Evolutionary conservation across 257 asterid genomes (phyloP).

Genomic region (Perilla frutescens): DNA sequence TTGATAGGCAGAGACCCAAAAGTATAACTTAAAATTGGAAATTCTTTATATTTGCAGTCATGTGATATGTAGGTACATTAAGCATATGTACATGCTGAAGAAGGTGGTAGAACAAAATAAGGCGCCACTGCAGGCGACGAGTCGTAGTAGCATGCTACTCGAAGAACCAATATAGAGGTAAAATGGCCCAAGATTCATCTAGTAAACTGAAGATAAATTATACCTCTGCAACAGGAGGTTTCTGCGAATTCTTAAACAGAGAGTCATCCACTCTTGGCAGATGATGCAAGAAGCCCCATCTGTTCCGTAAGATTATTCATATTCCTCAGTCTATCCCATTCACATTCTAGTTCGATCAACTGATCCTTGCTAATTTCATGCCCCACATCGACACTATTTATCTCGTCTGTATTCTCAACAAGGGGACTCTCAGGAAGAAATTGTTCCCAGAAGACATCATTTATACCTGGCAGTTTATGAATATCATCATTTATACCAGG

Average conservation of each 20-base stretch:
- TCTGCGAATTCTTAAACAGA: constrained; percentile 18
- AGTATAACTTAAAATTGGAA: background rate
- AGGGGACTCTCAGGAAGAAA: constrained; percentile 68
- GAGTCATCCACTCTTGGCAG: constrained; percentile 41
- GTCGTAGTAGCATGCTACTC: background rate
- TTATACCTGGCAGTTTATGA: constrained; percentile 68
- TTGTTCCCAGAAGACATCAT: constrained; percentile 85
- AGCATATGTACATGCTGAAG: background rate
- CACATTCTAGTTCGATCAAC: constrained; percentile 46
- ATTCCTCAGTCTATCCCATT: constrained; percentile 56
- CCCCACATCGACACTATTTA: constrained; percentile 40
- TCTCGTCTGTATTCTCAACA: constrained; percentile 56
- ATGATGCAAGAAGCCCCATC: constrained; percentile 73
- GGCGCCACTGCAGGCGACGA: background rate
- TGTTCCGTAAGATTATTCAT: constrained; percentile 70
- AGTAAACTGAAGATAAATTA: constrained; percentile 12
- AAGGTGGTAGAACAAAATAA: constrained; percentile 9
- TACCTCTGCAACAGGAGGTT: constrained; percentile 29
- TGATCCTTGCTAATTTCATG: constrained; percentile 33
- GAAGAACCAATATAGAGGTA: background rate
- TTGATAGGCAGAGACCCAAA: background rate
- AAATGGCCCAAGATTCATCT: background rate
- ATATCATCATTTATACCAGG: constrained; percentile 61
- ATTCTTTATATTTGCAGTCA: background rate
- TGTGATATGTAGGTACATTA: background rate